Evolutionary conservation across 2,329 filamentous ascomycete genomes (phyloP).

Genomic region (Talaromyces piceae): DNA sequence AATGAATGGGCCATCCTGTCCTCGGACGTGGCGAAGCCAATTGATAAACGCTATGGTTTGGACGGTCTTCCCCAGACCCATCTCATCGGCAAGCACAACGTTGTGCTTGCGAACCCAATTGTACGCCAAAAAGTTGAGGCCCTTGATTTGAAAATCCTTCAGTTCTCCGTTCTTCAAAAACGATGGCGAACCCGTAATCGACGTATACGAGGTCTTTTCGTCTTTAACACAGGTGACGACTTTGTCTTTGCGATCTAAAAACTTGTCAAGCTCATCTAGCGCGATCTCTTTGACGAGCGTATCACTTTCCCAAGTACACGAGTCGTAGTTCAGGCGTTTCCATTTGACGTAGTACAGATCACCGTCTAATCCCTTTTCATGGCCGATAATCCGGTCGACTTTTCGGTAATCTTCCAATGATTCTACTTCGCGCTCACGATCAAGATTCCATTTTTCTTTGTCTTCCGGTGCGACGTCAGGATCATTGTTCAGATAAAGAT

Average conservation of each 20-base stretch:
- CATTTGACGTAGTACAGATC: constrained; percentile 94
- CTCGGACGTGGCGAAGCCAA: constrained; percentile 84
- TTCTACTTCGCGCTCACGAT: constrained; percentile 84
- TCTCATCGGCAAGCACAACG: constrained; percentile 95
- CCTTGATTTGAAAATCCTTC: constrained; percentile 86
- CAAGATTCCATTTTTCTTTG: constrained; percentile 89
- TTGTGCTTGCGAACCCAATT: constrained; percentile 95
- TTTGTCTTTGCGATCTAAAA: constrained; percentile 72
- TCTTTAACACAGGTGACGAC: constrained; percentile 72
- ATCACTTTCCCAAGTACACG: constrained; percentile 86
- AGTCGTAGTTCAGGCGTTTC: constrained; percentile 89
- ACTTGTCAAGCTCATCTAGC: constrained; percentile 86
- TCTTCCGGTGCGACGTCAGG: constrained; percentile 73
- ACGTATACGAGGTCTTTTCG: constrained; percentile 65
- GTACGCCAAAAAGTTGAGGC: constrained; percentile 89
- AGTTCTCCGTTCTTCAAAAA: constrained; percentile 82
- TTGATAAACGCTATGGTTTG: constrained; percentile 96
- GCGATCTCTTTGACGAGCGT: constrained; percentile 68
- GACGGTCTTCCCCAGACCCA: constrained; percentile 97
- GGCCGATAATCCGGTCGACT: constrained; percentile 85
- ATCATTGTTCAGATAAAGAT: constrained; percentile 68
- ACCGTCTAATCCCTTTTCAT: constrained; percentile 69
- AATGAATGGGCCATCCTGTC: constrained; percentile 88
- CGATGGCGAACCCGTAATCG: constrained; percentile 71
- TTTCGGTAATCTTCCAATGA: constrained; percentile 83